Percentiles rank a stretch among this genome's conserved stretches.
phyloP scores from a whole-genome alignment of 2,329 filamentous ascomycete genomes.

The Hortaea sp. region DNA sequence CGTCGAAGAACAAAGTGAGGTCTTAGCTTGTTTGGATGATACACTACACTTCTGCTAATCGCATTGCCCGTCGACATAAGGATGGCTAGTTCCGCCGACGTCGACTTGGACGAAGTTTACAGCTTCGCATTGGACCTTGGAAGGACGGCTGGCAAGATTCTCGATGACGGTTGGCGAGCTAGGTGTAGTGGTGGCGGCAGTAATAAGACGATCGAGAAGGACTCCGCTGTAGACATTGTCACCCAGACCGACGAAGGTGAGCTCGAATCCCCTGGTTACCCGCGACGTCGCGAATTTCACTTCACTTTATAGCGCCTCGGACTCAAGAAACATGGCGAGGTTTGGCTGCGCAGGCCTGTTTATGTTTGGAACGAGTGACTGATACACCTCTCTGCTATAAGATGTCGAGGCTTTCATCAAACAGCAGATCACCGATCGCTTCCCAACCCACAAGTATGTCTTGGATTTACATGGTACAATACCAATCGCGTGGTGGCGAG shows the following conservation, averaged over 20 bases:
- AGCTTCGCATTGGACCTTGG: constrained; percentile 60
- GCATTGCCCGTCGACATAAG: background rate
- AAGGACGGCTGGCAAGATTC: constrained; percentile 57
- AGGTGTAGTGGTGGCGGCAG: constrained; percentile 36
- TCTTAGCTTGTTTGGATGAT: too few relatives aligned
- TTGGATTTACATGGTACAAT: background rate
- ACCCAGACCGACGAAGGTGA: constrained; percentile 65
- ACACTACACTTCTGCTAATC: too few relatives aligned
- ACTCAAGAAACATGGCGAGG: too few relatives aligned
- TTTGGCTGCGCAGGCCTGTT: too few relatives aligned
- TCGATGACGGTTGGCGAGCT: constrained; percentile 53
- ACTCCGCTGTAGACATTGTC: constrained; percentile 66
- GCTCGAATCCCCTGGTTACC: constrained; percentile 2
- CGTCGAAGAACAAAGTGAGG: too few relatives aligned
- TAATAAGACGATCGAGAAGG: constrained; percentile 52
- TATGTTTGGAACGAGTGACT: too few relatives aligned
- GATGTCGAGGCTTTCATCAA: constrained; percentile 65
- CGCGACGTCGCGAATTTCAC: too few relatives aligned
- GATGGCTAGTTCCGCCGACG: background rate
- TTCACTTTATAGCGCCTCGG: too few relatives aligned
- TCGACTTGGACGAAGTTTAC: constrained; percentile 55
- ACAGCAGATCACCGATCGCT: constrained; percentile 46
- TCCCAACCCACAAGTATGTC: constrained; percentile 56
- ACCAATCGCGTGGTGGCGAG: background rate
- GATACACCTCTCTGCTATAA: constrained; percentile 20